Base-by-base conservation (phyloP, 306 rosid genomes). In the Styphnolobium japonicum region DNA sequence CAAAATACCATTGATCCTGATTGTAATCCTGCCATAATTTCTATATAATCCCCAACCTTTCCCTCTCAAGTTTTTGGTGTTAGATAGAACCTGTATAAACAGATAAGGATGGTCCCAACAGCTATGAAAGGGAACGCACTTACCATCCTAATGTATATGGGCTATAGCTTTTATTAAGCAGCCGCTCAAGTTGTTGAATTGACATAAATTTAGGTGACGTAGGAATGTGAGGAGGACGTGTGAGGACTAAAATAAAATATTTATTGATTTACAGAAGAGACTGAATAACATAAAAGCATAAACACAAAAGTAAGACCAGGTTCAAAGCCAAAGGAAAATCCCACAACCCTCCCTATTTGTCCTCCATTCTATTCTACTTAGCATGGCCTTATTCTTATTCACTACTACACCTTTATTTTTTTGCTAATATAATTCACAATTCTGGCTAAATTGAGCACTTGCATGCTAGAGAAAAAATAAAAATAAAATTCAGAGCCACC, bases 391-490 rank as follows among this genome's bases (percentile, higher is more conserved):
- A 0, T 25, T 55, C 58, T 69, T 70, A 71, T 53, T 74, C 39
- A 68, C 19, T 58, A 27, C 16, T 53, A 21, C 43, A 45, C 67
- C 69, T 5, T 77, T 51, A 61, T 58, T 68, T 63, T 5, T 16
- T 60, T 62, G 23, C 67, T 51, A 46, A 57, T 36, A 78, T 46
- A 62, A 33, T 63, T 22, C 67, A 82, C 29, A 73, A 37, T 57
- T 83, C 45, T 36, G 43, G 51, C 79, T 64, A 60, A 62, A 53
- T 62, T 2, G n/a, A 75, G 61, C 73, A 80, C 48, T 74, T 58
- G 27, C 77, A 82, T 64, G 73, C 77, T 9, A 12, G 69, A 34
- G 21, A 76, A 16, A 70, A 43, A 80, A n/a, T n/a, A n/a, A n/a
- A n/a, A n/a, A n/a, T n/a, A 72, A 72, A 29, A 10, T 72, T 80